phyloP scores from a whole-genome alignment of 2,329 filamentous ascomycete genomes.

The Fusarium pininemorale region DNA sequence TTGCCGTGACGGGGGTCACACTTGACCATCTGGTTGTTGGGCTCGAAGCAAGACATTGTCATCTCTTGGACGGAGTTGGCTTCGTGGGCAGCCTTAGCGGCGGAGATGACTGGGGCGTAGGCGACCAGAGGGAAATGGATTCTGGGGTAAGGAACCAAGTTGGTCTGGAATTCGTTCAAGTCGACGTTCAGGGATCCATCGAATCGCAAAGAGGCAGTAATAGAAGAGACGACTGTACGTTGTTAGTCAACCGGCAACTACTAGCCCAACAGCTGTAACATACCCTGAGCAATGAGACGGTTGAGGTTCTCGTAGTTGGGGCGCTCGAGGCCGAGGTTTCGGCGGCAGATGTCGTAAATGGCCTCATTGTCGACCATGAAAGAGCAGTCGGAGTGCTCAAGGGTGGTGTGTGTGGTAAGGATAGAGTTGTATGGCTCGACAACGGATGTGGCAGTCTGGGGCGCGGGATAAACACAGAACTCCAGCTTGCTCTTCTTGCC shows the following conservation, averaged over 20 bases:
- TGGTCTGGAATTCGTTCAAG: constrained; percentile 99
- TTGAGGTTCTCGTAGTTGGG: constrained; percentile 99
- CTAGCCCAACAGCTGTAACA: constrained; percentile 9
- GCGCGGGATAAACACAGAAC: constrained; percentile 98
- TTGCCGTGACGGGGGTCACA: constrained; percentile 98
- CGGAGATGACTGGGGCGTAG: constrained; percentile 93
- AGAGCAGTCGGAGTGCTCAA: constrained; percentile 99
- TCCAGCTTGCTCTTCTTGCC: constrained; percentile 99
- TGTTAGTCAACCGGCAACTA: constrained; percentile 30
- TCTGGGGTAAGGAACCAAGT: constrained; percentile 97
- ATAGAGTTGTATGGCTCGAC: constrained; percentile 99
- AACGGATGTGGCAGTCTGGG: constrained; percentile 95
- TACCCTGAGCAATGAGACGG: constrained; percentile 96
- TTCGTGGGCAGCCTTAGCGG: constrained; percentile 96
- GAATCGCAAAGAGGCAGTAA: constrained; percentile 97
- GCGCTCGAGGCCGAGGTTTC: constrained; percentile 95
- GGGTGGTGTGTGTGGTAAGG: constrained; percentile 97
- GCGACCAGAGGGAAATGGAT: constrained; percentile 99
- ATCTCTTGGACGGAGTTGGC: constrained; percentile 98
- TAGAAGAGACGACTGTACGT: constrained; percentile 87
- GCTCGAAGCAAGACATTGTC: constrained; percentile 99
- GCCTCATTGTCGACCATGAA: constrained; percentile 99
- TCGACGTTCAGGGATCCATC: constrained; percentile 99
- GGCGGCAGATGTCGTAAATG: constrained; percentile 99
- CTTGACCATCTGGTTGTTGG: constrained; percentile 99